Evolutionary conservation across 495 filamentous ascomycete genomes (phyloP).

Genomic region (Lasiosphaeria miniovina): DNA sequence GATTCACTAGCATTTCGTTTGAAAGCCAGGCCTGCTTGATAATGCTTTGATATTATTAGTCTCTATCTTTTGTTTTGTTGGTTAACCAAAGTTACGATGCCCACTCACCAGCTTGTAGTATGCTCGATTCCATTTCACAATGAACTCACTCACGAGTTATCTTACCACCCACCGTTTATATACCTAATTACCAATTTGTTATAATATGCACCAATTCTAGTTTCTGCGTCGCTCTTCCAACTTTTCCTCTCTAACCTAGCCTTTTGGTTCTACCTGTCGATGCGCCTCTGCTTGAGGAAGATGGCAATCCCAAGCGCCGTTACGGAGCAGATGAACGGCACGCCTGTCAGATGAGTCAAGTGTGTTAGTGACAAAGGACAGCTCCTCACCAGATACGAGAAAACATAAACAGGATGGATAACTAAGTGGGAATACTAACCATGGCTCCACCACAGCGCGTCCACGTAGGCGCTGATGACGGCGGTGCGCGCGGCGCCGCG

Average conservation of each 20-base stretch:
- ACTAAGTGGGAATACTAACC: slow-evolving; percentile 16
- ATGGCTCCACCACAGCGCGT: slow-evolving; percentile 40
- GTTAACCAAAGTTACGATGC: too few species aligned
- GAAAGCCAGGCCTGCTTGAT: too few species aligned
- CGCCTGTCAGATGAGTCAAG: slow-evolving; percentile 4
- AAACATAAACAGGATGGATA: not conserved
- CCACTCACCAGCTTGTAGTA: too few species aligned
- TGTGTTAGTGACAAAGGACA: not conserved
- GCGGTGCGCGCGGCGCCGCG: slow-evolving; percentile 31
- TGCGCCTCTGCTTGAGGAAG: slow-evolving; percentile 23
- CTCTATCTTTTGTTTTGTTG: too few species aligned
- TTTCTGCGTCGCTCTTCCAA: not conserved
- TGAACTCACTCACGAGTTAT: too few species aligned
- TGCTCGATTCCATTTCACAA: too few species aligned
- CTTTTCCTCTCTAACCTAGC: slow-evolving; percentile 25
- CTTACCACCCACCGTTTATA: too few species aligned
- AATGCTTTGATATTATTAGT: too few species aligned
- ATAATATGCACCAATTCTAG: too few species aligned
- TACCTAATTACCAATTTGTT: too few species aligned
- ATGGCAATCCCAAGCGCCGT: slow-evolving; percentile 22
- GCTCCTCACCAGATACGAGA: not conserved
- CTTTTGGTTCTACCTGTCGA: not conserved
- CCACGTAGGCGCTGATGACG: slow-evolving; percentile 35
- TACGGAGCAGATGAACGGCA: slow-evolving; percentile 25
- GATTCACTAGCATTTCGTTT: too few species aligned